These are phyloP conservation scores for Mycena polygramma DNA, from an alignment of 768 basidiomycete genomes.

Conservation along the genomic window DNA sequence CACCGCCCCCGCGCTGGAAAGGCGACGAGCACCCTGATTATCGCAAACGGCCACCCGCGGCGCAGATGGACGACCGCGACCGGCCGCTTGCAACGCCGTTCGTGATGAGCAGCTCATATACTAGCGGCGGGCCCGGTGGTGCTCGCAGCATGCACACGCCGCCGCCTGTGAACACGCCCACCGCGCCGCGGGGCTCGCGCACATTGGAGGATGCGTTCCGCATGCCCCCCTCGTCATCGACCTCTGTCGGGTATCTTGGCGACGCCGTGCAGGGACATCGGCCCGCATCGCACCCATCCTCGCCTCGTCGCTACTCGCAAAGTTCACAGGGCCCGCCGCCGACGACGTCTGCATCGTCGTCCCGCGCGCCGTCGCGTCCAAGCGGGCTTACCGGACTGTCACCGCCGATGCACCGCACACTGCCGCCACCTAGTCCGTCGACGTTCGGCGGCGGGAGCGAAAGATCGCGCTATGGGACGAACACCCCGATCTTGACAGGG, in stretches of 20 bases:
- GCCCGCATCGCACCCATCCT: conserved; percentile 35
- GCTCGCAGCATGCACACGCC: conserved; percentile 39
- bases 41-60: conserved; percentile 51
- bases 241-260: conserved; percentile 42
- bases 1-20: conserved; percentile 53
- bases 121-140: conserved; percentile 42
- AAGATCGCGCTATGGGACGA: conserved; percentile 33
- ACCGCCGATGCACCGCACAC: conserved; percentile 39
- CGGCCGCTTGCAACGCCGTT: conserved; percentile 68
- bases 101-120: conserved; percentile 62
- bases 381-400: conserved; percentile 32
- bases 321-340: conserved; percentile 34
- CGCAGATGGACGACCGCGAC: conserved; percentile 62
- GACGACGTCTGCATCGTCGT: conserved; percentile 38
- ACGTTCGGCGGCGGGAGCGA: conserved; percentile 39
- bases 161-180: conserved; percentile 43
- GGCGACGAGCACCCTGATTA: conserved; percentile 48
- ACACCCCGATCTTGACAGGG: conserved; percentile 29
- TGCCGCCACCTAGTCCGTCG: conserved; percentile 41
- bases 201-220: conserved; percentile 47
- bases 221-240: conserved; percentile 45
- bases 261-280: conserved; percentile 35
- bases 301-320: conserved; percentile 38
- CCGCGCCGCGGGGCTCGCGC: conserved; percentile 49
- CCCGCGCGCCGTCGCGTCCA: conserved; percentile 41